Base-by-base conservation (phyloP, 129 eudicot genomes). In the Helianthus tuberosus region DNA sequence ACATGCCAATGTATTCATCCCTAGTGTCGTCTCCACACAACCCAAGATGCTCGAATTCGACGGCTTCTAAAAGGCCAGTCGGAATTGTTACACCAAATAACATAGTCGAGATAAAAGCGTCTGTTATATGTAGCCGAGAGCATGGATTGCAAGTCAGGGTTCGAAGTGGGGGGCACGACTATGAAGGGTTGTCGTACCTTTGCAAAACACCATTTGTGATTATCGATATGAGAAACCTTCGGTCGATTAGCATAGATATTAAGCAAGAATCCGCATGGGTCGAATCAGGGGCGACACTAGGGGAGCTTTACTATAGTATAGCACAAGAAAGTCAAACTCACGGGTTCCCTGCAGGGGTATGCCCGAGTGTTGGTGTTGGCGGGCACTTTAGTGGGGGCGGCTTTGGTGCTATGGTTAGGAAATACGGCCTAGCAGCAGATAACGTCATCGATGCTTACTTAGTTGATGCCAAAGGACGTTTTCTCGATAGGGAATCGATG, bases 311-410 rank as follows among this genome's bases (percentile, higher is more conserved):
- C 57, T 88, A 88, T 52, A 57, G 49, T 14, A 79, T 88, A 11
- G 89, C 89, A 2, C 44, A 82, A 23, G 55, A 60, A 25, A 85
- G 87, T 17, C 61, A 49, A 13, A 64, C 41, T 50, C 82, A 81
- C 0, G 89, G 81, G 43, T 88, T 84, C 69, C 87, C 93, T 2
- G 87, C 83, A 0, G 85, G 89, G 8, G 39, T 81, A 38, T 88
- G 93, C 69, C 87, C 89, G 6, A 79, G 85, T 54, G 87, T 88
- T 0, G 89, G 96, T 0, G 81, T 87, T 25, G 86, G 96, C 0
- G 92, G 96, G 15, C 89, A 87, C 44, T 46, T 87, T 3, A 84
- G 89, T 25, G 96, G 96, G 5, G 92, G 92, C 3, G 96, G 96
- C 27, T 87, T 80, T 11, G 96, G 96, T 2, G 69, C 78, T 11